Base-by-base conservation (phyloP, 2,329 filamentous ascomycete genomes). In the Plenodomus biglobosus region DNA sequence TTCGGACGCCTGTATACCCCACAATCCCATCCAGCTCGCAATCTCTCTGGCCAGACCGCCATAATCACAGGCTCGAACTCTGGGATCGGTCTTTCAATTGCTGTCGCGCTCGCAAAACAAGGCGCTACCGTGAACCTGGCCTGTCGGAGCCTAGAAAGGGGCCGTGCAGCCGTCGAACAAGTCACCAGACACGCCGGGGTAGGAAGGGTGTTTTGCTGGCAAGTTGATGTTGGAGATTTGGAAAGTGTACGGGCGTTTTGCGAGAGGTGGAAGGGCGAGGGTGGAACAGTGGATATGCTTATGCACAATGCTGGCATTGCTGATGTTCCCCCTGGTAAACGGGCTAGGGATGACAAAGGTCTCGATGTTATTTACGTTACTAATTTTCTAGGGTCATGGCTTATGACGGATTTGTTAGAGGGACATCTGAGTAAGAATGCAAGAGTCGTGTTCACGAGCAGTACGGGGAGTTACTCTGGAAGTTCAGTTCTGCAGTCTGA, bases 11-110 rank as follows among this genome's bases (percentile, higher is more conserved):
- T 60, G 3, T 59, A 52, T 37, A 50, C 20, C 13, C 49, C 49
- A 8, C 56, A 59, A 15, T 7, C 10, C 7, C 38, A 43, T 10
- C 37, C 56, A 1, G 18, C 32, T 11, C 50, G 53, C 40, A 19
- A 55, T 17, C 47, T 80, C 40, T 69, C 66, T 8, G 73, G 74
- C 11, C 76, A 76, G 53, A 77, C 74, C 0, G 73, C 80, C 2
- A 64, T 81, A 8, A 58, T 80, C 15, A 80, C 79, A 6, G 78
- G 79, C 18, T 76, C 76, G 8, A 81, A 77, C 36, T 72, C 74
- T 1, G 79, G 79, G 3, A 62, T 82, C 13, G 79, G 79, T 0
- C 71, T 77, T 1, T 55, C 42, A 11, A 57, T 61, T 10, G 58
- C 56, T 2, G 41, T 46, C 3, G 27, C 50, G 15, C 42, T 56